Percentiles rank a stretch among this genome's conserved stretches.
Evolutionary conservation across 1,284 basidiomycete genomes (phyloP).

Genomic region (Puccinia hordei): DNA sequence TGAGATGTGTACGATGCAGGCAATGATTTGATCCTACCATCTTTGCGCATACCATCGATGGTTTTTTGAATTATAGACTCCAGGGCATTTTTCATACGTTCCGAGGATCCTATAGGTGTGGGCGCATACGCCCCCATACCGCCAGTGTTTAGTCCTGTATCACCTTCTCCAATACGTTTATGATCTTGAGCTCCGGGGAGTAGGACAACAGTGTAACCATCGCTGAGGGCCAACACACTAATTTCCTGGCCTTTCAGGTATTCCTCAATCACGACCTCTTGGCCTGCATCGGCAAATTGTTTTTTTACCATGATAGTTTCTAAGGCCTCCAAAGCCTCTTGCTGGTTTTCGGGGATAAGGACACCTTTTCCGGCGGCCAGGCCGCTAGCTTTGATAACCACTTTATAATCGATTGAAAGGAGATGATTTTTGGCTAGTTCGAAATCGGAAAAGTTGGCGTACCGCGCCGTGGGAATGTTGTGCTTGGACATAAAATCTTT

Average conservation of each 20-base stretch:
- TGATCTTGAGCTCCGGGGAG: slow-evolving; percentile 97
- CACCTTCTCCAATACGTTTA: slow-evolving; percentile 96
- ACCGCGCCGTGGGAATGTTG: slow-evolving; percentile 87
- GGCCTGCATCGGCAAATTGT: slow-evolving; percentile 83
- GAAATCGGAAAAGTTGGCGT: slow-evolving; percentile 72
- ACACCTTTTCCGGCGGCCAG: slow-evolving; percentile 96
- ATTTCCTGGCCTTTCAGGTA: slow-evolving; percentile 86
- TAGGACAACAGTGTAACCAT: slow-evolving; percentile 88
- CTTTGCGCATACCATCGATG: slow-evolving; percentile 90
- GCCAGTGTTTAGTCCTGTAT: slow-evolving; percentile 90
- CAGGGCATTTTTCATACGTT: slow-evolving; percentile 76
- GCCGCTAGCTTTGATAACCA: slow-evolving; percentile 93
- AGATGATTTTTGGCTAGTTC: slow-evolving; percentile 51
- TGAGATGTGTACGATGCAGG: not conserved
- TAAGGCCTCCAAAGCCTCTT: slow-evolving; percentile 79
- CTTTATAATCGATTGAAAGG: slow-evolving; percentile 54
- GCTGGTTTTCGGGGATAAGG: slow-evolving; percentile 77
- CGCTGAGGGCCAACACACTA: slow-evolving; percentile 90
- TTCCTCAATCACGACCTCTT: slow-evolving; percentile 78
- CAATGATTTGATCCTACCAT: slow-evolving; percentile 59
- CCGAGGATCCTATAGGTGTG: slow-evolving; percentile 76
- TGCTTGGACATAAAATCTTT: slow-evolving; percentile 96
- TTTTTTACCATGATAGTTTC: slow-evolving; percentile 82
- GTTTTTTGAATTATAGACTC: slow-evolving; percentile 77
- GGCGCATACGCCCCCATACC: slow-evolving; percentile 99